Evolutionary conservation across 164 flowering plant species (phyloP).

Genomic region (Protea cynaroides): DNA sequence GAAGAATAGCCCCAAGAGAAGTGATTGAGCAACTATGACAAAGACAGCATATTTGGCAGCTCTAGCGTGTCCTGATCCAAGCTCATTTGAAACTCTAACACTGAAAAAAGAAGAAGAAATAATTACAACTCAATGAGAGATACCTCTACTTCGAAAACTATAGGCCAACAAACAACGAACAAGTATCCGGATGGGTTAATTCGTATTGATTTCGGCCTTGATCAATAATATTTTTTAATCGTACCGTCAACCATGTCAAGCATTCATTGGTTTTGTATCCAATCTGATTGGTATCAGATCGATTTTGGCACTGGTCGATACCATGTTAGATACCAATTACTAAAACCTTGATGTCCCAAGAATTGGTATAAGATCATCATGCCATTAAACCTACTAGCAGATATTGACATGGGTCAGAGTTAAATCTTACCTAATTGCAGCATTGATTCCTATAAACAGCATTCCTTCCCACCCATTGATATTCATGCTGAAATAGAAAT

Average conservation of each 20-base stretch:
- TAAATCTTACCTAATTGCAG: conserved; percentile 64
- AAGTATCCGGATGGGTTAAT: too few species aligned
- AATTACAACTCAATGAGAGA: neutral
- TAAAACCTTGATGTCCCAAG: too few species aligned
- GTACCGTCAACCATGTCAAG: too few species aligned
- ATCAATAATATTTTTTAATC: too few species aligned
- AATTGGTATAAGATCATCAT: too few species aligned
- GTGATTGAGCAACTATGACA: conserved; percentile 49
- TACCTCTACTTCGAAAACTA: neutral
- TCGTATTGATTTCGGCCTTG: too few species aligned
- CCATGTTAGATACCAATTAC: too few species aligned
- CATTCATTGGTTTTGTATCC: too few species aligned
- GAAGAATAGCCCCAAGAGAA: conserved; percentile 56
- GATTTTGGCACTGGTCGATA: too few species aligned
- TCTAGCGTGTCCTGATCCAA: conserved; percentile 82
- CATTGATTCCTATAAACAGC: conserved; percentile 87
- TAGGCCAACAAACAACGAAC: neutral
- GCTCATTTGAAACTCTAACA: conserved; percentile 86
- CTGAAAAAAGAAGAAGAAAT: conserved; percentile 27
- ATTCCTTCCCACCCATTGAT: conserved; percentile 91
- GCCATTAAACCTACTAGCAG: too few species aligned
- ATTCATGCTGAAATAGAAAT: conserved; percentile 65
- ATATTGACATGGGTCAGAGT: too few species aligned
- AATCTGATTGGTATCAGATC: too few species aligned
- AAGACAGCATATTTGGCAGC: conserved; percentile 82